Base-by-base conservation (phyloP, 805 yeast genomes). In the Zygotorulaspora chibaensis region DNA sequence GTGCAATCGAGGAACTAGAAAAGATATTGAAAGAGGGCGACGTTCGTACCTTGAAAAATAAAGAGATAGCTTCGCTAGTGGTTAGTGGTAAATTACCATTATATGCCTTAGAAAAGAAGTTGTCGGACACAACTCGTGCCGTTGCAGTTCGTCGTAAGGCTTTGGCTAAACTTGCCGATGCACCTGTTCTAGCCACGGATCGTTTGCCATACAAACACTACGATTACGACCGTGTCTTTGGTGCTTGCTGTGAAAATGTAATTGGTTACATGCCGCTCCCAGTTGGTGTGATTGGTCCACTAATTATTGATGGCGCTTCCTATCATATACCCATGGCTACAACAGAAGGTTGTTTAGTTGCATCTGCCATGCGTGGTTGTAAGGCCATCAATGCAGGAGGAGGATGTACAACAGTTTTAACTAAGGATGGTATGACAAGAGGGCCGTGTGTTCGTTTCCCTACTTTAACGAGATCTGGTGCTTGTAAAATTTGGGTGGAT, bases 231-330 rank as follows among this genome's bases (percentile, higher is more conserved):
- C 83, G 98, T 55, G 99, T 93, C 6, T 84, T 90, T 61, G 99
- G 99, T 51, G 97, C 99, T 8, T 93, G 99, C 72, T 93, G 99
- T 73, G 99, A 93, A 67, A 93, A 93, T 62, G 99, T 93, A 47
- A 85, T 93, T 66, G 99, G 99, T 26, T 93, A 75, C 64, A 80
- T 91, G 82, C 99, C 99, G 23, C 66, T 93, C 35, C 99, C 99
- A 6, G 88, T 93, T 45, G 99, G 99, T 66, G 83, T 93, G 62
- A 97, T 97, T 23, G 99, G 99, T 43, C 99, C 99, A 8, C 69
- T 93, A 65, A 74, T 87, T 45, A 87, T 93, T 59, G 98, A 93
- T 66, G 95, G 91, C 42, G 80, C 76, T 54, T 81, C 95, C 38
- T 84, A 77, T 65, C 96, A 89, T 68, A 83, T 93, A 56, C 99